Conservation (phyloP, 768 basidiomycete species). For the Suillus americanus region DNA sequence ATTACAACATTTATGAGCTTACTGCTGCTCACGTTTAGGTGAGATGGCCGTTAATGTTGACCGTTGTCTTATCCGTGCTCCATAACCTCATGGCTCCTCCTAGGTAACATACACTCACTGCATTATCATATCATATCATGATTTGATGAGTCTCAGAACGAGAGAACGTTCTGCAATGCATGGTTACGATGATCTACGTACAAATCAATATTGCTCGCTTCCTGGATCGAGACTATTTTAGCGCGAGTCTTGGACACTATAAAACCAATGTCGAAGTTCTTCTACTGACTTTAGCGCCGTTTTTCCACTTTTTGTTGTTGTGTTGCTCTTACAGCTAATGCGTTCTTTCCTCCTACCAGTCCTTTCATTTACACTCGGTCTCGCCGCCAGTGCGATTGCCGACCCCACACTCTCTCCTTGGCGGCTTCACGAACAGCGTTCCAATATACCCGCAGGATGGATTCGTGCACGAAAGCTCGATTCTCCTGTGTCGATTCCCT, state of each 20-base stretch:
- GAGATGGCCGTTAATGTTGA: background rate
- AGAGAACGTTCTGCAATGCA: background rate
- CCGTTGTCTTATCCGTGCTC: background rate
- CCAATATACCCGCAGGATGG: constrained; percentile 41
- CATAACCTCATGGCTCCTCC: background rate
- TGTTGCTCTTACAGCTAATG: constrained; percentile 11
- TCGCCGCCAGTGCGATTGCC: constrained; percentile 7
- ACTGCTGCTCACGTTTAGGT: background rate
- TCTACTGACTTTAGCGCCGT: constrained; percentile 2
- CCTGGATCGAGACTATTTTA: background rate
- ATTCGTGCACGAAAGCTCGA: constrained; percentile 27
- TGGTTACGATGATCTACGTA: background rate
- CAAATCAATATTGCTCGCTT: background rate
- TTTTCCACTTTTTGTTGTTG: too few species aligned
- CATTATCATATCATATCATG: background rate
- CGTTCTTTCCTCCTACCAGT: constrained; percentile 12
- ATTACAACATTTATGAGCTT: background rate
- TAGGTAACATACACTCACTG: background rate
- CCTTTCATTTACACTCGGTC: constrained; percentile 1
- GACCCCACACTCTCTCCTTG: constrained; percentile 36
- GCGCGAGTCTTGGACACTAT: background rate
- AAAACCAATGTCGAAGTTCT: background rate
- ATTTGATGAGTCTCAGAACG: background rate
- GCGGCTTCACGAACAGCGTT: constrained; percentile 41
- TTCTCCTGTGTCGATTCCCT: constrained; percentile 35